Percentiles rank a stretch among this genome's conserved stretches.
These are phyloP conservation scores for Melampsora larici-populina DNA, from an alignment of 1,284 basidiomycete genomes.

Conservation along the genomic window DNA sequence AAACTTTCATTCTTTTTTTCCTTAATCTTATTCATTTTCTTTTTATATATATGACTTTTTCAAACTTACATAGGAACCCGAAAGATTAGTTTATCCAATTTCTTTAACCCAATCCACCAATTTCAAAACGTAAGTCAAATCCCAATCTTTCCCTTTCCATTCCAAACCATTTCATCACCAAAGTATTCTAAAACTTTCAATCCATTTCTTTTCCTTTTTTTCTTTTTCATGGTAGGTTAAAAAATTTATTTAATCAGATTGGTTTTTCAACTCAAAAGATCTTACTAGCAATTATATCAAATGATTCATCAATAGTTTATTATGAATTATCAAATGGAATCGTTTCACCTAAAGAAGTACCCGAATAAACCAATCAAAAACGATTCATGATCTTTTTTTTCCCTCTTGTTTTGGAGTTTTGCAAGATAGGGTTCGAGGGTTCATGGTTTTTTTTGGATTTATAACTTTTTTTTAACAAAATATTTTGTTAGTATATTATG, in stretches of 20 bases:
- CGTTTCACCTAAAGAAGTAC: slow-evolving; percentile 49
- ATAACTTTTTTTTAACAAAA: too few relatives aligned
- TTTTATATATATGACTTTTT: too few relatives aligned
- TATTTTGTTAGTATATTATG: too few relatives aligned
- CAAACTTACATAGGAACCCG: too few relatives aligned
- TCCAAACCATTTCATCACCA: slow-evolving; percentile 28
- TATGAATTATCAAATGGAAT: slow-evolving; percentile 48
- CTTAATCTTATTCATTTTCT: too few relatives aligned
- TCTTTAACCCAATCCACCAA: slow-evolving; percentile 17
- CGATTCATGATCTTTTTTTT: too few relatives aligned
- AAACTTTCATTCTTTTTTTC: too few relatives aligned
- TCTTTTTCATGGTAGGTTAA: slow-evolving; percentile 3
- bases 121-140: slow-evolving; percentile 29
- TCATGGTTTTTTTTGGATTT: too few relatives aligned
- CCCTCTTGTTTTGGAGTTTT: too few relatives aligned
- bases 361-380: slow-evolving; percentile 39
- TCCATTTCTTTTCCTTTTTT: slow-evolving; percentile 4
- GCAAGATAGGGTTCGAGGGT: too few relatives aligned
- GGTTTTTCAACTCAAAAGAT: not conserved
- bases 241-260: slow-evolving; percentile 1
- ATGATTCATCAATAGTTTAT: slow-evolving; percentile 48
- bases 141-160: slow-evolving; percentile 17
- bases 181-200: not conserved
- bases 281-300: slow-evolving; percentile 46
- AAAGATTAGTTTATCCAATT: slow-evolving; percentile 17